Evolutionary conservation across 768 basidiomycete species (phyloP), one percentile per base, ranked within the genome.

Genomic region (Lentinula aciculospora): DNA sequence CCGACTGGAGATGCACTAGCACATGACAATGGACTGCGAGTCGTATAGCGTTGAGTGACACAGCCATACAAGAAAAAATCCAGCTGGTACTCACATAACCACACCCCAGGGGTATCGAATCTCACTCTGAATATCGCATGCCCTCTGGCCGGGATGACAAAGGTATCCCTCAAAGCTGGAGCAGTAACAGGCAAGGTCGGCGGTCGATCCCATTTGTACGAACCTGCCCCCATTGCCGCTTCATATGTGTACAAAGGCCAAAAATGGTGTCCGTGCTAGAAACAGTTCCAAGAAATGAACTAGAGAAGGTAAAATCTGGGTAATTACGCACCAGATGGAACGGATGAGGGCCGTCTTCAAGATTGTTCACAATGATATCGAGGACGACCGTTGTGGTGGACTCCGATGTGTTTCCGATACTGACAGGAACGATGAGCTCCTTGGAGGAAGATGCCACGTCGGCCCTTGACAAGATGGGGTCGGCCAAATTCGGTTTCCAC

Each of bases 211-310:
- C 49, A 58, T 19, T 37, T 25, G 23, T 58, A 58, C 10, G 57
- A 58, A 12, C 57, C 57, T 5, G 25, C 27, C 17, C 57, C 57
- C 19, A 58, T 40, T 28, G 17, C 13, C 12, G 57, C 48, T 46
- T 50, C 23, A 28, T 58, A 47, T 27, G 57, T 58, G n/a, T 58
- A 45, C n/a, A 58, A 32, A 44, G 57, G 57, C 48, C 51, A 58
- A n/a, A 58, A 58, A 53, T 58, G 57, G 36, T 58, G 57, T 29
- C 57, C 57, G 25, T 58, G 57, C 49, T 57, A 39, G 12, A 19
- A 8, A 29, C 12, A 21, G n/a, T 42, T 7, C 9, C 15, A 21
- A 6, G 23, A 25, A 4, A 36, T 23, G 10, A 34, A 36, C 10
- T 27, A 15, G 19, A 13, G 31, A 34, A 4, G 15, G 12, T 7